Conservation (phyloP, 1,284 basidiomycete species). For the Leccinum fallax region DNA sequence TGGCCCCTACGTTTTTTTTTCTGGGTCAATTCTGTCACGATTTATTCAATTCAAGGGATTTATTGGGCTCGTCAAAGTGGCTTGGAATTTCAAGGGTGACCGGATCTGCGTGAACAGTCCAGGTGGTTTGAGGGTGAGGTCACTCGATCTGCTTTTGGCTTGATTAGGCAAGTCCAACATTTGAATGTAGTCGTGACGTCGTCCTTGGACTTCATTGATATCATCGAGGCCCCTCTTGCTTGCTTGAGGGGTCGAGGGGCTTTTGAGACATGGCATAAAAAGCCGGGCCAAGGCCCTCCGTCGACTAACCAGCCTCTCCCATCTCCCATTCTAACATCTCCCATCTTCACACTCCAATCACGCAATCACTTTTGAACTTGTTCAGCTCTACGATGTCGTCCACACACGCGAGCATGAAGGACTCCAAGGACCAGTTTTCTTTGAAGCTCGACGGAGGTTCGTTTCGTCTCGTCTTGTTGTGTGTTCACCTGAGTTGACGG, state of each 20-base stretch:
- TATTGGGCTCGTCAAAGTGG: neutral
- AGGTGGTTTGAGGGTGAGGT: constrained; percentile 5
- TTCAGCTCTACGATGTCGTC: constrained; percentile 15
- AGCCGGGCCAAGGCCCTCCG: neutral
- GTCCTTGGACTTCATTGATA: neutral
- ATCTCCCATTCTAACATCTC: neutral
- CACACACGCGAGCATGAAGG: neutral
- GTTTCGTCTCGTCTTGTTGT: neutral
- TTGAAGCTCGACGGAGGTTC: constrained; percentile 14
- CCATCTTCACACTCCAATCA: neutral
- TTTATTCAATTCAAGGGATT: neutral
- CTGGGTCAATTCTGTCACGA: neutral
- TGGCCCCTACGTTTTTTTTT: neutral
- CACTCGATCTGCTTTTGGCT: constrained; percentile 19
- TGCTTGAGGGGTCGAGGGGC: constrained; percentile 20
- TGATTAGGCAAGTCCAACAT: constrained; percentile 14
- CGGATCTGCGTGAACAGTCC: neutral
- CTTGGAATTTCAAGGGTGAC: constrained; percentile 1
- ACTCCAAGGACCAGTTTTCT: neutral
- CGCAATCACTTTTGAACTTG: constrained; percentile 9
- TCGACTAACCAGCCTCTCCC: neutral
- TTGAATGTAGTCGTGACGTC: constrained; percentile 8
- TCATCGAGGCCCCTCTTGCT: neutral
- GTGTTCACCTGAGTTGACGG: neutral
- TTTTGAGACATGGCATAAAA: constrained; percentile 16